Conservation (phyloP, 306 rosid genomes). For the Trifolium subterraneum region DNA sequence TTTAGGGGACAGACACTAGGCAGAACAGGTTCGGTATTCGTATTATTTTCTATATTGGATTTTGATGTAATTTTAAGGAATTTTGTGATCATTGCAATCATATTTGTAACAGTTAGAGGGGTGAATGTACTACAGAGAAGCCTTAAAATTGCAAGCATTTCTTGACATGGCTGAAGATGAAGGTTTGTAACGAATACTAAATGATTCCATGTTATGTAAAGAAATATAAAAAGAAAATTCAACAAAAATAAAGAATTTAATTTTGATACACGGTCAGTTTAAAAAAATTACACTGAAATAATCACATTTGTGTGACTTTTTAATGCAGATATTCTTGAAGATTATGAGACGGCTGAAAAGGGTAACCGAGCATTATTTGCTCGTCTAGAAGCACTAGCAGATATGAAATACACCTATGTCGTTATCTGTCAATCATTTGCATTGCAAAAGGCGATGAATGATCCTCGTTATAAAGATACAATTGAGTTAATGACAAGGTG, state of each 20-base stretch:
- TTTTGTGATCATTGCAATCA: too few relatives aligned
- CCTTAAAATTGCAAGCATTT: slow-evolving; percentile 90
- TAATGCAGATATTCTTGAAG: slow-evolving; percentile 92
- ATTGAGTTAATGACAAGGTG: slow-evolving; percentile 84
- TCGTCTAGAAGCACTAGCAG: slow-evolving; percentile 84
- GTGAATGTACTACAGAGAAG: slow-evolving; percentile 99
- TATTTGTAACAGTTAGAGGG: slow-evolving; percentile 99
- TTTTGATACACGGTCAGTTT: not conserved
- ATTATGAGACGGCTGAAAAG: slow-evolving; percentile 77
- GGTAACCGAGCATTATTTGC: slow-evolving; percentile 65
- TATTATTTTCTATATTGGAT: too few relatives aligned
- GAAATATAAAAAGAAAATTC: too few relatives aligned
- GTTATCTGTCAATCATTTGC: slow-evolving; percentile 87
- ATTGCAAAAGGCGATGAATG: slow-evolving; percentile 64
- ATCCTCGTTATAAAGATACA: slow-evolving; percentile 78
- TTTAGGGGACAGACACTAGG: slow-evolving; percentile 90
- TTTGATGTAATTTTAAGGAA: too few relatives aligned
- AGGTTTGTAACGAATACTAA: slow-evolving; percentile 60
- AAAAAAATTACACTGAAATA: not conserved
- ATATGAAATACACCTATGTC: slow-evolving; percentile 89
- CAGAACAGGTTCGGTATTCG: too few relatives aligned
- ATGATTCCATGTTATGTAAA: too few relatives aligned
- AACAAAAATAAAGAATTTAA: too few relatives aligned
- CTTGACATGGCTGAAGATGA: slow-evolving; percentile 91
- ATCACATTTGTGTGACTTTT: not conserved